Base-by-base conservation (phyloP, 179 eudicot genomes). In the Spinacia oleracea region DNA sequence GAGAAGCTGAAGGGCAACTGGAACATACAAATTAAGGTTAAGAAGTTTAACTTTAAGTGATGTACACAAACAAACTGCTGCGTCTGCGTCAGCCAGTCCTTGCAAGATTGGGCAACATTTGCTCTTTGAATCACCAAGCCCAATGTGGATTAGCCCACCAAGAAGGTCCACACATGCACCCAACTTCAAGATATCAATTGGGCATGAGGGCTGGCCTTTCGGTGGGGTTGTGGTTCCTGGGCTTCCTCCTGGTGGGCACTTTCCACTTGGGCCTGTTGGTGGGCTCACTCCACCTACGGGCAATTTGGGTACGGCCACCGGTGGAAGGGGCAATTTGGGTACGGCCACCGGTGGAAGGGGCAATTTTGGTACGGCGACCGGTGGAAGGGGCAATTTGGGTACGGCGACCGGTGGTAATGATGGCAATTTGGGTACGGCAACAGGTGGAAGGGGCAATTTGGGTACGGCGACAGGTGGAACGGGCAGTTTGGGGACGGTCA, bases 151-250 rank as follows among this genome's bases (percentile, higher is more conserved):
- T 50, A 92, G 78, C 79, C 98, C 98, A 0, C 97, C 98, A 0
- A 94, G 92, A n/a, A 92, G 86, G 81, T 94, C 93, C 81, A 92
- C 98, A 85, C 98, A 94, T 0, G 88, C 96, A 25, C 97, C 97
- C 43, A 94, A 85, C 73, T 94, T 92, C 25, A 94, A 81, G 0
- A 87, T 77, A 77, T 94, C 89, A 63, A 92, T 89, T 2, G 98
- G 97, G 87, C 98, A 94, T 0, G 87, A 87, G 15, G 81, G 55
- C 7, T 76, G 43, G 0, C 9, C 25, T 58, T 76, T 20, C 31
- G 56, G 78, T 25, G 84, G n/a, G n/a, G n/a, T n/a, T n/a, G n/a
- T n/a, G n/a, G n/a, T n/a, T n/a, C n/a, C n/a, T n/a, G n/a, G 60
- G 34, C 56, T 29, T 20, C 87, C 23, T 0, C 73, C 80, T 16